These are phyloP conservation scores for Coemansia sp. DNA, from an alignment of 192 early-diverging fungal species.

Conservation along the genomic window DNA sequence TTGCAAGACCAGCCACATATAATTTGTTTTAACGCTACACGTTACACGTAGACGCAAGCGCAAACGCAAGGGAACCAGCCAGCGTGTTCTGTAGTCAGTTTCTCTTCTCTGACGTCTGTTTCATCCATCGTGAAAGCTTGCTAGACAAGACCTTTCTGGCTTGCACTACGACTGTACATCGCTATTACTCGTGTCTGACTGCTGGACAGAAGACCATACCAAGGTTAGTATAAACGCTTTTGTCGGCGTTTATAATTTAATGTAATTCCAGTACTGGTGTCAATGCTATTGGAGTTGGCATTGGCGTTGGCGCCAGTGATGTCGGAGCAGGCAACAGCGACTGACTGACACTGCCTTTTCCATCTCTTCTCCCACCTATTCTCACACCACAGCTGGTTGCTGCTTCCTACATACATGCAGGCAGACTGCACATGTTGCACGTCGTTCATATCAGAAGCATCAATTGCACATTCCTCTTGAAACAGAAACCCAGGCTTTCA, in stretches of 20 bases:
- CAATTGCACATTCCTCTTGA: neutral
- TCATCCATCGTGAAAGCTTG: neutral
- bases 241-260: neutral
- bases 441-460: neutral
- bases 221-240: neutral
- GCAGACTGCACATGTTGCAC: neutral
- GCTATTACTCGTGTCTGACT: conserved; percentile 4
- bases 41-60: neutral
- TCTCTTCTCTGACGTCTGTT: neutral
- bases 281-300: neutral
- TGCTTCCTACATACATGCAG: neutral
- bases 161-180: neutral
- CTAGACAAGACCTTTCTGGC: neutral
- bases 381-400: neutral
- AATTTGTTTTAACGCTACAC: neutral
- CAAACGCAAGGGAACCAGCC: no score
- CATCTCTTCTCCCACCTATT: neutral
- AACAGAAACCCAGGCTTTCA: neutral
- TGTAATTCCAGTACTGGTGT: neutral
- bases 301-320: neutral
- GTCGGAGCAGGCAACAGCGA: neutral
- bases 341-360: neutral
- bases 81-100: neutral
- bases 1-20: neutral
- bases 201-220: conserved; percentile 14